These are phyloP conservation scores for Toxoplasma gondii DNA, from an alignment of 169 alveolate species.

Conservation along the genomic window DNA sequence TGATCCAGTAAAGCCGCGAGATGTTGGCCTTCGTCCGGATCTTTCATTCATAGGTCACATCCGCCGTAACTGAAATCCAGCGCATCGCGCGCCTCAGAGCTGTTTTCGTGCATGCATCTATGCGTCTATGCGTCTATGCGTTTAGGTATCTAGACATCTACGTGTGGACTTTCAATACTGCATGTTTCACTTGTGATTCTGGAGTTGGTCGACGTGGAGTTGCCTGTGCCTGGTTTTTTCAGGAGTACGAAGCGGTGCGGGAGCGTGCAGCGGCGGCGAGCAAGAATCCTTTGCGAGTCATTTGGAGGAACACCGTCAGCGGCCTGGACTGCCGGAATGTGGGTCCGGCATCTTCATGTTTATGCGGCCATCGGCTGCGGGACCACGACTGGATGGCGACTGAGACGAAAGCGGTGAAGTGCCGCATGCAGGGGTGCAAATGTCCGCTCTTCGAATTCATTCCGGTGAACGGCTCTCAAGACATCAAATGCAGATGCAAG, in stretches of 20 bases:
- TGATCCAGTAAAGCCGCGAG: neutral
- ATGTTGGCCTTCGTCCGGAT: too few species aligned
- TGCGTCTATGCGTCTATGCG: neutral
- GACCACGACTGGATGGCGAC: conserved; percentile 84
- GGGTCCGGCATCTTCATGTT: conserved; percentile 88
- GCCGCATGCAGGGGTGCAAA: conserved; percentile 82
- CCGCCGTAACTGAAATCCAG: too few species aligned
- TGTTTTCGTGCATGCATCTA: neutral
- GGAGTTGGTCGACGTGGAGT: too few species aligned
- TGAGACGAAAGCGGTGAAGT: conserved; percentile 85
- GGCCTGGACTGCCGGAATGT: conserved; percentile 87
- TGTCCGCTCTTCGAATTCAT: conserved; percentile 82
- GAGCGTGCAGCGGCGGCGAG: conserved; percentile 41
- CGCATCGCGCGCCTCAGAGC: too few species aligned
- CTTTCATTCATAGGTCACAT: too few species aligned
- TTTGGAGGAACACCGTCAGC: conserved; percentile 63
- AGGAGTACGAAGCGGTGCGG: conserved; percentile 29
- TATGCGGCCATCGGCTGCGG: conserved; percentile 88
- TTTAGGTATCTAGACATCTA: neutral
- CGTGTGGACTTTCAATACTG: too few species aligned
- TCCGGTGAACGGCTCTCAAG: conserved; percentile 88
- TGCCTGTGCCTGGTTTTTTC: neutral
- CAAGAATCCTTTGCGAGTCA: neutral
- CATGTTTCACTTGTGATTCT: too few species aligned
- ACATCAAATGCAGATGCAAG: conserved; percentile 87